These are phyloP conservation scores for Phytophthora lateralis DNA, from an alignment of 352 stramenopile genomes.

Conservation along the genomic window DNA sequence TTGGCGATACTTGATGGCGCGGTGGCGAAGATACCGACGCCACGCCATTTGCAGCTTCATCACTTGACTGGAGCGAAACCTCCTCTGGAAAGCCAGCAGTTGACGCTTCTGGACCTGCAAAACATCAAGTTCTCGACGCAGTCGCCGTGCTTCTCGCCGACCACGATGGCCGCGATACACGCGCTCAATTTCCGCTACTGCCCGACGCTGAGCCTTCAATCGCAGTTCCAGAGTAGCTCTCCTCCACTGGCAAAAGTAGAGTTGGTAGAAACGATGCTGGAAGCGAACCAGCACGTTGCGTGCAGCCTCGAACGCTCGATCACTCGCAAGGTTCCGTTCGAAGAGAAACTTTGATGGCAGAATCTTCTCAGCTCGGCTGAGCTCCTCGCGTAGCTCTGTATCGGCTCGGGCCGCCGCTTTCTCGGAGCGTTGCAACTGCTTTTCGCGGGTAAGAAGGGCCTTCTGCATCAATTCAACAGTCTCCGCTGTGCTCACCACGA, in stretches of 20 bases:
- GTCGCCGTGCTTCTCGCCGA: constrained; percentile 25
- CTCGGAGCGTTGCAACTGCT: constrained; percentile 29
- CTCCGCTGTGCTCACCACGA: not conserved
- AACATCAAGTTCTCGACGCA: constrained; percentile 33
- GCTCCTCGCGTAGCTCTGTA: constrained; percentile 31
- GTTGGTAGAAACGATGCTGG: constrained; percentile 55
- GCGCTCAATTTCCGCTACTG: constrained; percentile 38
- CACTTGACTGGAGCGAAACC: constrained; percentile 50
- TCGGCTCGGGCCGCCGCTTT: constrained; percentile 33
- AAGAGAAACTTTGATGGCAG: constrained; percentile 65
- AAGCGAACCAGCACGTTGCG: constrained; percentile 48
- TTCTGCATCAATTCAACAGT: constrained; percentile 30
- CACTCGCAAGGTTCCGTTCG: constrained; percentile 52
- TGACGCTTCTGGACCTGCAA: constrained; percentile 35
- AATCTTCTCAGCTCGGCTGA: constrained; percentile 41
- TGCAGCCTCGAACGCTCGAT: constrained; percentile 51
- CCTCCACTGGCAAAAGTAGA: constrained; percentile 52
- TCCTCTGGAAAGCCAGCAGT: constrained; percentile 45
- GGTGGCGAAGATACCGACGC: constrained; percentile 38
- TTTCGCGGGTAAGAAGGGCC: constrained; percentile 20
- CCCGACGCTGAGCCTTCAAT: constrained; percentile 32
- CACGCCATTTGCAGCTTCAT: constrained; percentile 59
- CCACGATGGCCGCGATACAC: constrained; percentile 51
- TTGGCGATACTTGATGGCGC: constrained; percentile 28
- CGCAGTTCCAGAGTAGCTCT: constrained; percentile 28